phyloP scores from a whole-genome alignment of 768 basidiomycete genomes.

The Lactarius sp. region DNA sequence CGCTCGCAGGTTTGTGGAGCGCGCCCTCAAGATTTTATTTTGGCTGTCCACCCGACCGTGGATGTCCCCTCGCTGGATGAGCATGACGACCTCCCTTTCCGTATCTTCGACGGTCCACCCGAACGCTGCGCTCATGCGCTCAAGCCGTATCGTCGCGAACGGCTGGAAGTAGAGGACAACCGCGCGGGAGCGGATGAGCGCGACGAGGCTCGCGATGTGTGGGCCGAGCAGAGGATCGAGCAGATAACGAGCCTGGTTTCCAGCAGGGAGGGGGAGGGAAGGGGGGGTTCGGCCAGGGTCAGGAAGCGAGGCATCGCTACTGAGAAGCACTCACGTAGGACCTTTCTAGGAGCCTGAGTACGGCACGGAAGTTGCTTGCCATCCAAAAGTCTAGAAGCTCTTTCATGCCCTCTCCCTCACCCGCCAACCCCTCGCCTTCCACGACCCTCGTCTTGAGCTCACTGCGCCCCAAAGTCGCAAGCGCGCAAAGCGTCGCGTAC shows the following conservation, averaged over 20 bases:
- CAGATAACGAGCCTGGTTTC: constrained; percentile 60
- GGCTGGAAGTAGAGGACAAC: constrained; percentile 89
- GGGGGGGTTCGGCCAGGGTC: not conserved
- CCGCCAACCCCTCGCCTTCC: constrained; percentile 20
- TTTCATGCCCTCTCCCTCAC: constrained; percentile 36
- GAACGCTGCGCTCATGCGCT: constrained; percentile 82
- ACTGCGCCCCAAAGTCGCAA: constrained; percentile 68
- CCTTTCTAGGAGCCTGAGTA: constrained; percentile 65
- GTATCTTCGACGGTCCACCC: constrained; percentile 73
- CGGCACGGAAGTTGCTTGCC: constrained; percentile 79
- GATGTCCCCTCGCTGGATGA: constrained; percentile 76
- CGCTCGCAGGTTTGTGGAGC: constrained; percentile 78
- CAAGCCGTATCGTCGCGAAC: constrained; percentile 76
- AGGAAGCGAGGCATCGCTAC: not conserved
- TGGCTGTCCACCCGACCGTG: constrained; percentile 84
- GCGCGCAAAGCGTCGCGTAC: constrained; percentile 78
- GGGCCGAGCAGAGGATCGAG: constrained; percentile 71
- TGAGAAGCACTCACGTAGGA: constrained; percentile 50
- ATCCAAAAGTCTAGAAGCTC: constrained; percentile 86
- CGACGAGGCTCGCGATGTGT: constrained; percentile 62
- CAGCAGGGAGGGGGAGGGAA: not conserved
- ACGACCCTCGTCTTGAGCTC: constrained; percentile 71
- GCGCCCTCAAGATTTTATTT: constrained; percentile 84
- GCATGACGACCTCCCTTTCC: constrained; percentile 63
- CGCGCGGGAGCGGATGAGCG: constrained; percentile 69